These are phyloP conservation scores for Malassezia arunalokei DNA, from an alignment of 1,284 basidiomycete species.

Conservation along the genomic window DNA sequence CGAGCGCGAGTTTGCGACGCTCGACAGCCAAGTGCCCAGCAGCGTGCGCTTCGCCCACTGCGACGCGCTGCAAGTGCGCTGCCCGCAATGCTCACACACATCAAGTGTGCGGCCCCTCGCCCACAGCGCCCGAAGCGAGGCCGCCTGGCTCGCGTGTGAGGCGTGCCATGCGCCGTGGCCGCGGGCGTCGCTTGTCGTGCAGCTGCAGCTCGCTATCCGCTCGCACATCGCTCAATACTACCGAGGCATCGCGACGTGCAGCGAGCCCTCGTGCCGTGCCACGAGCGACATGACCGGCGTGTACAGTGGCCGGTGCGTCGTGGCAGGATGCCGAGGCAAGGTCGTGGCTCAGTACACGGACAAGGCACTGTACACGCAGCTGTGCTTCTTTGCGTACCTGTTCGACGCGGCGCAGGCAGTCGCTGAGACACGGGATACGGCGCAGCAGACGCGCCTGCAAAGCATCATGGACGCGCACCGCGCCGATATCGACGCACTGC, in stretches of 20 bases:
- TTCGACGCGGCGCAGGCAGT: constrained; percentile 20
- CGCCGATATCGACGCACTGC: constrained; percentile 16
- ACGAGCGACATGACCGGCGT: constrained; percentile 83
- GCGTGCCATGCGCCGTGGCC: constrained; percentile 55
- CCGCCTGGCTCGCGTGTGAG: constrained; percentile 2
- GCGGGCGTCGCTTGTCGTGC: constrained; percentile 59
- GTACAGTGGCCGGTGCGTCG: constrained; percentile 56
- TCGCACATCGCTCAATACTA: constrained; percentile 70
- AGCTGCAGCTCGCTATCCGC: constrained; percentile 76
- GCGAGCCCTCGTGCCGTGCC: constrained; percentile 69
- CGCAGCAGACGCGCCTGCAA: constrained; percentile 19
- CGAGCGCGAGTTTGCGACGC: constrained; percentile 62
- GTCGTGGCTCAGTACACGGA: constrained; percentile 26
- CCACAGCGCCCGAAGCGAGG: constrained; percentile 13
- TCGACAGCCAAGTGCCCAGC: constrained; percentile 84
- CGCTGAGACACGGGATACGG: constrained; percentile 8
- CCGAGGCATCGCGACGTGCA: constrained; percentile 73
- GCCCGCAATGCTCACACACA: constrained; percentile 21
- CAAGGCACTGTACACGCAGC: constrained; percentile 41
- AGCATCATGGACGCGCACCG: constrained; percentile 20
- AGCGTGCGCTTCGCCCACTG: constrained; percentile 57
- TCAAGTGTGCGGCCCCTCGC: constrained; percentile 12
- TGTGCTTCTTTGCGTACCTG: constrained; percentile 35
- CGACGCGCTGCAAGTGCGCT: constrained; percentile 24
- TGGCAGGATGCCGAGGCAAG: constrained; percentile 26